Percentiles rank a stretch among this genome's conserved stretches.
These are phyloP conservation scores for Chaetomiaceae sp. DNA, from an alignment of 2,329 filamentous ascomycete species.

Conservation along the genomic window DNA sequence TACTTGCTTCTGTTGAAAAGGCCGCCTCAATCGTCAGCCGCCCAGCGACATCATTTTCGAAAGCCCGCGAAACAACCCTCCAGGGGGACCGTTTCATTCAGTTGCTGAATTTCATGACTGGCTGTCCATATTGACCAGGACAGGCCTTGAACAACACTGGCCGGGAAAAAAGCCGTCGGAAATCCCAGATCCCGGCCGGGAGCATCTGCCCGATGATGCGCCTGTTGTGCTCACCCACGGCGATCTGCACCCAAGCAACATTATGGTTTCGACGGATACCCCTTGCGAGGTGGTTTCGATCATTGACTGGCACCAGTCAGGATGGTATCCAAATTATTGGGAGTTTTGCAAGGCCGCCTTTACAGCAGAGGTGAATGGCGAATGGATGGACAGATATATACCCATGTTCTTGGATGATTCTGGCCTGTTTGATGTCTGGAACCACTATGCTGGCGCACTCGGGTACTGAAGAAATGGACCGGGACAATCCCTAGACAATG, in stretches of 20 bases:
- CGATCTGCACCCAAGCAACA: constrained; percentile 34
- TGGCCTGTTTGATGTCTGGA: not conserved
- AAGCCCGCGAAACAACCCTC: constrained; percentile 16
- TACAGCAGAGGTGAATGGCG: constrained; percentile 1
- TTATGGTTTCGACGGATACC: constrained; percentile 29
- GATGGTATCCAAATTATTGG: constrained; percentile 36
- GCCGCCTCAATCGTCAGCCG: constrained; percentile 19
- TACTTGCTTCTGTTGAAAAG: not conserved
- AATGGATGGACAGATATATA: constrained; percentile 15
- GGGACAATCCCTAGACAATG: too few species aligned
- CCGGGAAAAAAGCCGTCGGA: constrained; percentile 22
- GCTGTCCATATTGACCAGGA: constrained; percentile 18
- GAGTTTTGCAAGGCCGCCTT: constrained; percentile 31
- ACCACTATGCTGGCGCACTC: not conserved
- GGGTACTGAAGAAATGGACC: not conserved
- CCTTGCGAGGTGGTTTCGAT: constrained; percentile 27
- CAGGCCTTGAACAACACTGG: constrained; percentile 9
- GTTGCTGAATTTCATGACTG: constrained; percentile 29
- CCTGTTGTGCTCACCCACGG: constrained; percentile 33
- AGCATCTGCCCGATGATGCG: constrained; percentile 28
- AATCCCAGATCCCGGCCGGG: constrained; percentile 25
- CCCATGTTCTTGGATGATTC: constrained; percentile 8
- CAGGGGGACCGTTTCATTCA: constrained; percentile 25
- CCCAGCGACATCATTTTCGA: constrained; percentile 24
- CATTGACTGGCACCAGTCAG: constrained; percentile 35